Base-by-base conservation (phyloP, 805 yeast species). In the Saccharomyces mikatae region DNA sequence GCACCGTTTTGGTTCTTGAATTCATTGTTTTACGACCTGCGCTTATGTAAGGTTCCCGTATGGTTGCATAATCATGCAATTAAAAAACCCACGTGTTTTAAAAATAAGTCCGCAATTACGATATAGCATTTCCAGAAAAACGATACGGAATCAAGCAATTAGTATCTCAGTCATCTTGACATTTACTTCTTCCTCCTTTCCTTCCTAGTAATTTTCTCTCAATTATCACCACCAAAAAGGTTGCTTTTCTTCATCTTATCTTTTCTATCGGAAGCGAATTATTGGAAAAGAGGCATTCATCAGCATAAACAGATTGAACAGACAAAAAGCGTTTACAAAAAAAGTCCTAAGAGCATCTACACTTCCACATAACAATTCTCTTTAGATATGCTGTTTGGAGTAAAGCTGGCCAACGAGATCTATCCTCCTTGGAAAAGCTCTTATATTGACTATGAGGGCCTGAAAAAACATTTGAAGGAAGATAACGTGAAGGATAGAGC, bases 371-470 rank as follows among this genome's bases (percentile, higher is more conserved):
- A 36, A 36, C 44, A 3, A 21, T 22, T 2, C 17, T 22, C 11
- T 46, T 46, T 46, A 14, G n/a, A 46, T 14, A 90, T 94, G 98
- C 73, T 92, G 53, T 92, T 92, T 66, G 96, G 96, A 52, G 88
- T 81, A 51, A 89, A 87, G 66, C 76, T 92, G 54, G 84, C 85
- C 52, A 83, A 81, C 60, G 97, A 91, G 68, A 81, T 82, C 36
- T 89, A 87, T 71, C 82, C 83, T 48, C 96, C 97, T 1, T 92
- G 99, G 99, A 86, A 81, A 68, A 80, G 78, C 31, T 77, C 82
- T 64, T 87, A 87, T 66, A 77, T 87, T 56, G 74, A 80, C 65
- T 87, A 87, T 67, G 87, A 80, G 60, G 71, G 71, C 44, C 72
- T 87, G 65, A 87, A 87, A 70, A 81, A 79, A 61, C 72, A 85